These are phyloP conservation scores for Epichloe elymi DNA, from an alignment of 2,329 filamentous ascomycete species.

Conservation along the genomic window DNA sequence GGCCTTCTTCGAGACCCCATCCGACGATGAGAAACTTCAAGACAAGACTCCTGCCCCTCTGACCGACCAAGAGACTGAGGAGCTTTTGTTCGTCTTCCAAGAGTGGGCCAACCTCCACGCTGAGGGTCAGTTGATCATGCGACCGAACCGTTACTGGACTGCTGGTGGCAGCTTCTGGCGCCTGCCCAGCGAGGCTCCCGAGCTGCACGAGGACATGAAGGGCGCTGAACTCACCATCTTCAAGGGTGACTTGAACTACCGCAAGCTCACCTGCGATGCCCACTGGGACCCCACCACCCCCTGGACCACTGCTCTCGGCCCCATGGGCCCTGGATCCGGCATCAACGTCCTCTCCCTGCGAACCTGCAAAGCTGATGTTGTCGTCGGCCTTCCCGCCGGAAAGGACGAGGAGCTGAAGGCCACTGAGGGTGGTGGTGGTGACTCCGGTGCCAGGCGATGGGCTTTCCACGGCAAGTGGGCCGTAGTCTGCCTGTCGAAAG, in stretches of 20 bases:
- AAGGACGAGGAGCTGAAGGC: slow-evolving; percentile 68
- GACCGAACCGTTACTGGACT: slow-evolving; percentile 88
- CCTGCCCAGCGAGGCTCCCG: slow-evolving; percentile 53
- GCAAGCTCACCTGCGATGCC: slow-evolving; percentile 78
- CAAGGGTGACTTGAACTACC: slow-evolving; percentile 95
- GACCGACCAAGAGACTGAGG: slow-evolving; percentile 49
- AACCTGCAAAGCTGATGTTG: slow-evolving; percentile 93
- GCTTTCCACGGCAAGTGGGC: slow-evolving; percentile 96
- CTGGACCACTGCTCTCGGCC: slow-evolving; percentile 74
- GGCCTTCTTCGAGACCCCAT: slow-evolving; percentile 62
- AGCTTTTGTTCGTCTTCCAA: slow-evolving; percentile 65
- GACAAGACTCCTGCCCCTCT: slow-evolving; percentile 48
- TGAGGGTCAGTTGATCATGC: slow-evolving; percentile 70
- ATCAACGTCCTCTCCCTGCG: slow-evolving; percentile 75
- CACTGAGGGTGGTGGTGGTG: slow-evolving; percentile 56
- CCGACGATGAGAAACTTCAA: slow-evolving; percentile 49
- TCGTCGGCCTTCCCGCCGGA: slow-evolving; percentile 73
- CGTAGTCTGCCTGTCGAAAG: slow-evolving; percentile 49
- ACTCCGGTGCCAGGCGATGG: slow-evolving; percentile 65
- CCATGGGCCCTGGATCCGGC: slow-evolving; percentile 68
- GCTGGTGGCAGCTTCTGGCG: slow-evolving; percentile 79
- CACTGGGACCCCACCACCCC: slow-evolving; percentile 77
- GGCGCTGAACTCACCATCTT: slow-evolving; percentile 81
- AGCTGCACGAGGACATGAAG: slow-evolving; percentile 65
- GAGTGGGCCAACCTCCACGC: slow-evolving; percentile 71